Evolutionary conservation across 1,284 basidiomycete genomes (phyloP).

Genomic region (Omphalotus olearius): DNA sequence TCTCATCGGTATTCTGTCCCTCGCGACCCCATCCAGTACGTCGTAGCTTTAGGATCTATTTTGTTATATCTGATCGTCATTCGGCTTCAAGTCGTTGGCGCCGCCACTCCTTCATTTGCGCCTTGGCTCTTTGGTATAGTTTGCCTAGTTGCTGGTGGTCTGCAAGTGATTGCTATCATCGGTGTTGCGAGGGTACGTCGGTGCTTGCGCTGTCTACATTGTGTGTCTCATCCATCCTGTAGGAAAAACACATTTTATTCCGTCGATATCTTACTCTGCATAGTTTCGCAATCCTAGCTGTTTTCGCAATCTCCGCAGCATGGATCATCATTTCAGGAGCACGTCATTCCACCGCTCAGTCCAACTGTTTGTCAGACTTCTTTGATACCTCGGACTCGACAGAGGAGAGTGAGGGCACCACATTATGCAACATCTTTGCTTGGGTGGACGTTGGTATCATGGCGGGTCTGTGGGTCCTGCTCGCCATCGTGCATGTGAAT

Average conservation of each 20-base stretch:
- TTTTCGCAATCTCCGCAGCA: constrained; percentile 73
- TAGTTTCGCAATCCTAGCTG: constrained; percentile 47
- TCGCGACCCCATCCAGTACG: constrained; percentile 79
- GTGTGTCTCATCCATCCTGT: constrained; percentile 10
- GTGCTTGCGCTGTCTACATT: background rate
- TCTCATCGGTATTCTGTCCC: constrained; percentile 70
- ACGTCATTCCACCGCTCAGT: constrained; percentile 66
- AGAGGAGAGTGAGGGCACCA: constrained; percentile 50
- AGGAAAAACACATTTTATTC: constrained; percentile 80
- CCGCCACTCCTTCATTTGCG: constrained; percentile 71
- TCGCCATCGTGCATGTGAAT: constrained; percentile 70
- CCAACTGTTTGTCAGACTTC: constrained; percentile 62
- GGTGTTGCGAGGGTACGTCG: constrained; percentile 68
- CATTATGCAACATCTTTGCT: constrained; percentile 81
- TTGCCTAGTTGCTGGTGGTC: constrained; percentile 66
- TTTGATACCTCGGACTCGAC: constrained; percentile 38
- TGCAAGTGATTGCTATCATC: constrained; percentile 80
- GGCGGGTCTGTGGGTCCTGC: constrained; percentile 78
- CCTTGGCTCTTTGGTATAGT: constrained; percentile 71
- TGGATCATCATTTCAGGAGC: constrained; percentile 79
- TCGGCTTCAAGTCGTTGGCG: constrained; percentile 69
- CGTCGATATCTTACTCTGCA: constrained; percentile 75
- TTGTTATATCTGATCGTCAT: constrained; percentile 10
- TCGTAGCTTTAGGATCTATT: constrained; percentile 27
- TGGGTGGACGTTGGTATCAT: constrained; percentile 93